Conservation (phyloP, 345 rosid species). For the Turritis glabra region DNA sequence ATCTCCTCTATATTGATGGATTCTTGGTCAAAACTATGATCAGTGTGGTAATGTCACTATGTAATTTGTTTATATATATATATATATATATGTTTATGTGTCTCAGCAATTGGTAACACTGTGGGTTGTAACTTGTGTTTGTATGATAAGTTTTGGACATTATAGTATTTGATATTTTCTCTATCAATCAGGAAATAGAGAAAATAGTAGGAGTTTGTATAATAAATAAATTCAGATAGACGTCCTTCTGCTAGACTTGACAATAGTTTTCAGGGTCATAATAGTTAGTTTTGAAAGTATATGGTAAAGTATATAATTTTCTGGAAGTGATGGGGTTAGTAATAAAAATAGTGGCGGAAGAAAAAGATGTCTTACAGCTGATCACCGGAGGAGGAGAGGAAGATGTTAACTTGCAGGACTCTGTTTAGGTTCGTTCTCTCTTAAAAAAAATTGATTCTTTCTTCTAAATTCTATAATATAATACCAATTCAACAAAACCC, state of each 20-base stretch:
- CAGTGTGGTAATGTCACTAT: conserved; percentile 20
- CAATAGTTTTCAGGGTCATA: conserved; percentile 14
- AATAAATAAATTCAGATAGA: background rate
- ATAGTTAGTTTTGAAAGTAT: background rate
- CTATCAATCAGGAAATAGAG: too few species aligned
- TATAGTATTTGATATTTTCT: background rate
- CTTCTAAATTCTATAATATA: background rate
- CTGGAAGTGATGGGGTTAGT: background rate
- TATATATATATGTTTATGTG: background rate
- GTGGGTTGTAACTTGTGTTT: background rate
- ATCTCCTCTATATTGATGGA: background rate
- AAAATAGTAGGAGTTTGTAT: background rate
- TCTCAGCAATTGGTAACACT: background rate
- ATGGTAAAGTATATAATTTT: background rate
- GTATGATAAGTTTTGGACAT: background rate
- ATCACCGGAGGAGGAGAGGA: conserved; percentile 20
- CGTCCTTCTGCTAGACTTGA: background rate
- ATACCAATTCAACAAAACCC: background rate
- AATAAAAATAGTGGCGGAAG: conserved; percentile 7
- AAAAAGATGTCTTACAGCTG: background rate
- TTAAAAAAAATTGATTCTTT: conserved; percentile 14
- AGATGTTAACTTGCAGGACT: conserved; percentile 28
- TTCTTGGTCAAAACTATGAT: background rate
- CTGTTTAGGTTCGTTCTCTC: conserved; percentile 30
- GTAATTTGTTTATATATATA: background rate